These are phyloP conservation scores for Penicillium nordicum DNA, from an alignment of 2,329 filamentous ascomycete genomes.

Conservation along the genomic window DNA sequence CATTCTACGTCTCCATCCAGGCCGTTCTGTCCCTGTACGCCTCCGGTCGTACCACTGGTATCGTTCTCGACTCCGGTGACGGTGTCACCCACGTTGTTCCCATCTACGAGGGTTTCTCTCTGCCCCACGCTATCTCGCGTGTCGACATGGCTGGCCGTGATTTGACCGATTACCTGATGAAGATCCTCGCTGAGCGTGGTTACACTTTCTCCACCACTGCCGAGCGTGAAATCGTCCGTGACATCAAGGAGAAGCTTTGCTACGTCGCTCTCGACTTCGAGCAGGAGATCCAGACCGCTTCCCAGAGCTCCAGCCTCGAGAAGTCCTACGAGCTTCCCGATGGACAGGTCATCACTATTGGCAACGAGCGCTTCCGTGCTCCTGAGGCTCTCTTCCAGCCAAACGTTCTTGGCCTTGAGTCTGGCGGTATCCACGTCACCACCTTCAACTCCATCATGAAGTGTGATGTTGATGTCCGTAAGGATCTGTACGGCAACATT, in stretches of 20 bases:
- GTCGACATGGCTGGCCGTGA: slow-evolving; percentile 99
- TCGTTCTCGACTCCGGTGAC: slow-evolving; percentile 99
- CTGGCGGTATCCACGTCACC: slow-evolving; percentile 97
- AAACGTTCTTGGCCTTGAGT: slow-evolving; percentile 95
- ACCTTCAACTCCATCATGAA: slow-evolving; percentile 99
- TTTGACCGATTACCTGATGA: slow-evolving; percentile 99
- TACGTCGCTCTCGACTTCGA: slow-evolving; percentile 99
- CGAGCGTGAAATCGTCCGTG: slow-evolving; percentile 99
- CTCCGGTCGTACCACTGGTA: slow-evolving; percentile 99
- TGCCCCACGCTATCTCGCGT: slow-evolving; percentile 99
- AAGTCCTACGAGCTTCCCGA: slow-evolving; percentile 99
- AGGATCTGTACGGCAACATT: slow-evolving; percentile 99
- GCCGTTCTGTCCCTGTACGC: slow-evolving; percentile 98
- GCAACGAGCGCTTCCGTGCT: slow-evolving; percentile 99
- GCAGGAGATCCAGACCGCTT: slow-evolving; percentile 99
- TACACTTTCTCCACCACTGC: slow-evolving; percentile 99
- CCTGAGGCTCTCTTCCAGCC: slow-evolving; percentile 99
- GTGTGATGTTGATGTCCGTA: slow-evolving; percentile 99
- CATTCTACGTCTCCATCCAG: slow-evolving; percentile 99
- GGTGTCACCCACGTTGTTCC: slow-evolving; percentile 99
- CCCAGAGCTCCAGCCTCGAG: slow-evolving; percentile 97
- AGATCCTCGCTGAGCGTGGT: slow-evolving; percentile 98
- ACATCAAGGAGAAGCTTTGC: slow-evolving; percentile 99
- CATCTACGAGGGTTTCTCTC: slow-evolving; percentile 99
- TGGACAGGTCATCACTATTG: slow-evolving; percentile 99